Percentiles rank a stretch among this genome's conserved stretches.
Conservation (phyloP, 208 protist genomes). For the Strigomonas oncopelti region DNA sequence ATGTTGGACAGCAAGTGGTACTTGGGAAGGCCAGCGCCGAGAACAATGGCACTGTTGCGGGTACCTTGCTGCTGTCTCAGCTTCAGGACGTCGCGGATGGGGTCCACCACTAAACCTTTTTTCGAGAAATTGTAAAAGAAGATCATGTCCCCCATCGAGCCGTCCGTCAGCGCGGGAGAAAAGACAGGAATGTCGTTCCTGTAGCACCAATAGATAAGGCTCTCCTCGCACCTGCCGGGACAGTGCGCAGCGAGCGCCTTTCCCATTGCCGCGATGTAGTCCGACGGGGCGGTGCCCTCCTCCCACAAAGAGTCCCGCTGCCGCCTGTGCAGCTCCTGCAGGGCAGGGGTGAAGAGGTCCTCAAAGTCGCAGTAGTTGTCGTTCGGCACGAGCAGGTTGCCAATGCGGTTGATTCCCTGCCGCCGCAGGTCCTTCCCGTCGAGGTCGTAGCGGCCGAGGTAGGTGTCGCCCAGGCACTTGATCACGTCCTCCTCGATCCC, state of each 20-base stretch:
- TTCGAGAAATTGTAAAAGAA: slow-evolving; percentile 99
- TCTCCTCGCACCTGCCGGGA: slow-evolving; percentile 91
- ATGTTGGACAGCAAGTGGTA: slow-evolving; percentile 75
- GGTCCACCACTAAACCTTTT: slow-evolving; percentile 96
- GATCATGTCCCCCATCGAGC: slow-evolving; percentile 99
- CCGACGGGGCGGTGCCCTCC: slow-evolving; percentile 90
- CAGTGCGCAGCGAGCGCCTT: slow-evolving; percentile 65
- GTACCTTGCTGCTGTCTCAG: slow-evolving; percentile 28
- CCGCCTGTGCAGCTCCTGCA: slow-evolving; percentile 89
- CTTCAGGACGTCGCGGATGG: slow-evolving; percentile 81
- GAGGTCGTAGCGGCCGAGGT: slow-evolving; percentile 93
- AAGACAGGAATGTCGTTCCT: slow-evolving; percentile 99
- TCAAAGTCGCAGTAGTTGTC: slow-evolving; percentile 99
- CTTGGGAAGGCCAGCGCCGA: slow-evolving; percentile 83
- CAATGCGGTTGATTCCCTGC: slow-evolving; percentile 97
- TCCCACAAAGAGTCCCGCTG: slow-evolving; percentile 79
- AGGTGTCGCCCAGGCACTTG: slow-evolving; percentile 97
- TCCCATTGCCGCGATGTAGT: slow-evolving; percentile 96
- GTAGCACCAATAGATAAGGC: slow-evolving; percentile 98
- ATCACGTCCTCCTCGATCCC: slow-evolving; percentile 99
- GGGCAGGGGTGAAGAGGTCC: slow-evolving; percentile 98
- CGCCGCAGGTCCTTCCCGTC: slow-evolving; percentile 86
- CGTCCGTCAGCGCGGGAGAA: slow-evolving; percentile 98
- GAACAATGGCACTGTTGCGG: slow-evolving; percentile 60
- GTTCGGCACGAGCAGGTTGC: slow-evolving; percentile 99